These are phyloP conservation scores for Vishniacozyma victoriae DNA, from an alignment of 768 basidiomycete genomes.

Conservation along the genomic window DNA sequence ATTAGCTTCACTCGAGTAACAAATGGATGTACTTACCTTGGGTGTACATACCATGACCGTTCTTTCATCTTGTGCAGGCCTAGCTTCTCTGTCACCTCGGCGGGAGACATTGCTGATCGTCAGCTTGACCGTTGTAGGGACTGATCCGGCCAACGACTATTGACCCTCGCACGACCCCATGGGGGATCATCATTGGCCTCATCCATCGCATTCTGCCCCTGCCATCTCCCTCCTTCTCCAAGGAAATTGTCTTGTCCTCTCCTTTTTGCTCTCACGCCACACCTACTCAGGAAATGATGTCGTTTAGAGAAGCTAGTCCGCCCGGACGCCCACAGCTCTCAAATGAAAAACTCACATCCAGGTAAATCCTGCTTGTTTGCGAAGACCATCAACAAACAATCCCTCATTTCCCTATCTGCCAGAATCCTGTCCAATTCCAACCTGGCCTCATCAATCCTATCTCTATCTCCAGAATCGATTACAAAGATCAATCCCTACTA, in stretches of 20 bases:
- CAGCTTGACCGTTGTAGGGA: neutral
- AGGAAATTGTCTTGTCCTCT: no score
- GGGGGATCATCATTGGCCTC: no score
- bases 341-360: slow-evolving; percentile 63
- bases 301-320: no score
- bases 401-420: slow-evolving; percentile 96
- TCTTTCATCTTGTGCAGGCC: slow-evolving; percentile 94
- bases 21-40: slow-evolving; percentile 59
- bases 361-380: slow-evolving; percentile 99
- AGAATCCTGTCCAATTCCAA: slow-evolving; percentile 92
- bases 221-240: no score
- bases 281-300: no score
- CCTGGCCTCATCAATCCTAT: slow-evolving; percentile 93
- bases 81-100: slow-evolving; percentile 94
- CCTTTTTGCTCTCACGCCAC: no score
- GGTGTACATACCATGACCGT: slow-evolving; percentile 98
- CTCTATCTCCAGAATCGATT: slow-evolving; percentile 91
- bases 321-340: no score
- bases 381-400: slow-evolving; percentile 93
- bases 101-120: slow-evolving; percentile 86
- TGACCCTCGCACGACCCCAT: no score
- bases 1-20: neutral
- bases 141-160: no score
- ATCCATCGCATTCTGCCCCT: no score
- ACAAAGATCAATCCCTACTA: slow-evolving; percentile 83